Conservation (phyloP, 352 stramenopile species). For the Phytophthora aleatoria region DNA sequence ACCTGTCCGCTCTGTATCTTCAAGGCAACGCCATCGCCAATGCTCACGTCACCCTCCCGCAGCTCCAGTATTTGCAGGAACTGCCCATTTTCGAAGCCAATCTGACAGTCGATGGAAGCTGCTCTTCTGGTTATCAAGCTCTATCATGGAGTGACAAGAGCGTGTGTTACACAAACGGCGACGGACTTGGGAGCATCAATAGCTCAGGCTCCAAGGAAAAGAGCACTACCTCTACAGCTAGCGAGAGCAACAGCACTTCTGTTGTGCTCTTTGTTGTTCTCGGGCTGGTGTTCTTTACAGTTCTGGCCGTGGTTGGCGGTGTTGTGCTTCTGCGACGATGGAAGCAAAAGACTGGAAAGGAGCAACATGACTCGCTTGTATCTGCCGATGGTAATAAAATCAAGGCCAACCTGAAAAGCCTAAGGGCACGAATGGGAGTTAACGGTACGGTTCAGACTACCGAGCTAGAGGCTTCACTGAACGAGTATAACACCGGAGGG, state of each 20-base stretch:
- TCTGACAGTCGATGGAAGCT: constrained; percentile 44
- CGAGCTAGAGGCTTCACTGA: constrained; percentile 41
- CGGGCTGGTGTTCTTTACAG: constrained; percentile 41
- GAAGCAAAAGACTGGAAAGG: constrained; percentile 52
- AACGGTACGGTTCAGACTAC: constrained; percentile 29
- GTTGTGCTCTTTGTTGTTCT: constrained; percentile 48
- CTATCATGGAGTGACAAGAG: constrained; percentile 56
- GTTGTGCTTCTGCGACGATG: constrained; percentile 63
- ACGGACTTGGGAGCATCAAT: constrained; percentile 48
- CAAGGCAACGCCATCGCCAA: constrained; percentile 58
- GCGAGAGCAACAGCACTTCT: constrained; percentile 25
- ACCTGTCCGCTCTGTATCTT: constrained; percentile 57
- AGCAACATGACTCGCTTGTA: constrained; percentile 35
- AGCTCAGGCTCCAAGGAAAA: constrained; percentile 36
- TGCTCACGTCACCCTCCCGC: constrained; percentile 52
- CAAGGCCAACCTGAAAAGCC: constrained; percentile 43
- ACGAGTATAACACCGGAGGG: constrained; percentile 45
- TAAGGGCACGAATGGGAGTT: constrained; percentile 36
- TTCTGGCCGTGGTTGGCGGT: constrained; percentile 54
- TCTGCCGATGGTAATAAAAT: constrained; percentile 51
- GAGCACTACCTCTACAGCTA: constrained; percentile 37
- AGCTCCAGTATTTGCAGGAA: constrained; percentile 62
- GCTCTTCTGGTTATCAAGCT: constrained; percentile 49
- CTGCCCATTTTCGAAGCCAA: constrained; percentile 55
- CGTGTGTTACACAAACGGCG: constrained; percentile 51